Evolutionary conservation across 169 alveolate genomes (phyloP).

Genomic region (Sarcocystis neurona): DNA sequence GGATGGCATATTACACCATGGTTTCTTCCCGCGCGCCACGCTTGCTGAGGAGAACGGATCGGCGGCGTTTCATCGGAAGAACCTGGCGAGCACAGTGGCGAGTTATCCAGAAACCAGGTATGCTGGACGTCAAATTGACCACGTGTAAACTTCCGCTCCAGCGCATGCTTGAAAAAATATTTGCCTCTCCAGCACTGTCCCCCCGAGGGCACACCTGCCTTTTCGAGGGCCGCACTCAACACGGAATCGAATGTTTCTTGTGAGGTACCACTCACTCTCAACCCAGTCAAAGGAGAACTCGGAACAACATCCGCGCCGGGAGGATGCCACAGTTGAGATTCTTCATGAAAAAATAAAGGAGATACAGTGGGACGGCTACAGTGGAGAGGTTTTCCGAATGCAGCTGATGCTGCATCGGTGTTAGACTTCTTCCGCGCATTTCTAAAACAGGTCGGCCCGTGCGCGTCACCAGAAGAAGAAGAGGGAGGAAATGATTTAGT

Average conservation of each 20-base stretch:
- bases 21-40: neutral
- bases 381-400: too few relatives aligned
- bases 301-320: neutral
- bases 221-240: neutral
- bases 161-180: neutral
- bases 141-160: constrained; percentile 3
- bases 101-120: constrained; percentile 6
- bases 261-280: too few relatives aligned
- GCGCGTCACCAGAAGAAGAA: neutral
- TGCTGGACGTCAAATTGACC: constrained; percentile 7
- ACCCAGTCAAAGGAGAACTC: neutral
- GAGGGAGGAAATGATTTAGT: neutral
- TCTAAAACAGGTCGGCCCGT: too few relatives aligned
- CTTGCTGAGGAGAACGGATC: too few relatives aligned
- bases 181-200: constrained; percentile 14
- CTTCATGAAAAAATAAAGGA: too few relatives aligned
- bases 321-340: too few relatives aligned
- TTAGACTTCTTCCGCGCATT: too few relatives aligned
- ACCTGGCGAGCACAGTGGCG: neutral
- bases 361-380: too few relatives aligned
- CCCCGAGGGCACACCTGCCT: neutral
- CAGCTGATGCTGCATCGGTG: too few relatives aligned
- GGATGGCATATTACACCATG: neutral
- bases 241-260: too few relatives aligned
- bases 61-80: neutral